phyloP scores from a whole-genome alignment of 2,329 filamentous ascomycete species.

The Colletotrichum camelliae region DNA sequence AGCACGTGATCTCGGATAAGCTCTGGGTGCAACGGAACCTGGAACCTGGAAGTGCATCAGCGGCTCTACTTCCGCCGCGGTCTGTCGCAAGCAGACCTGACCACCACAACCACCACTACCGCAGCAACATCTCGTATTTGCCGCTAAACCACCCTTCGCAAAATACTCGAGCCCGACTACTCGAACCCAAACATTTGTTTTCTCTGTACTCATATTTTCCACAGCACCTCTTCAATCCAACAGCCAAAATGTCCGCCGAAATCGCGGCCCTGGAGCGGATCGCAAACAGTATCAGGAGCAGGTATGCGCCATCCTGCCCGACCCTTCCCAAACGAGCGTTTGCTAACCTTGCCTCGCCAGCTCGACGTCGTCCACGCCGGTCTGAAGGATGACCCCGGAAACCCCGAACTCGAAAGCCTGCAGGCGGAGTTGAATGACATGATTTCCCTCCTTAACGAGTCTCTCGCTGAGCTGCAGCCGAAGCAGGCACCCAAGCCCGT shows the following conservation, averaged over 20 bases:
- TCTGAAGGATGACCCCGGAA: slow-evolving; percentile 81
- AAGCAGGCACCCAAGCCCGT: slow-evolving; percentile 49
- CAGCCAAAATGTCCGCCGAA: slow-evolving; percentile 28
- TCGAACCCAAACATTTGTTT: background rate
- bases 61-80: background rate
- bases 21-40: background rate
- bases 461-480: slow-evolving; percentile 81
- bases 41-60: background rate
- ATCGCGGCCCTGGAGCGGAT: slow-evolving; percentile 55
- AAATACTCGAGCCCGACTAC: background rate
- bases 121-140: background rate
- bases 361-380: slow-evolving; percentile 79
- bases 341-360: slow-evolving; percentile 45
- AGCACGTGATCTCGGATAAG: slow-evolving; percentile 15
- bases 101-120: background rate
- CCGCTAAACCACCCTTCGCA: background rate
- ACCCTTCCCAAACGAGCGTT: background rate
- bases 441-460: slow-evolving; percentile 79
- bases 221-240: background rate
- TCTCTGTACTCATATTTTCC: background rate
- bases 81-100: background rate
- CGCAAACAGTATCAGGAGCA: slow-evolving; percentile 62
- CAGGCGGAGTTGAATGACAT: slow-evolving; percentile 82
- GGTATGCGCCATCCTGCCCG: slow-evolving; percentile 38
- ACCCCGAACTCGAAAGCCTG: slow-evolving; percentile 77